phyloP scores from a whole-genome alignment of 2,329 filamentous ascomycete species.

The Dactylellina drechsleri region DNA sequence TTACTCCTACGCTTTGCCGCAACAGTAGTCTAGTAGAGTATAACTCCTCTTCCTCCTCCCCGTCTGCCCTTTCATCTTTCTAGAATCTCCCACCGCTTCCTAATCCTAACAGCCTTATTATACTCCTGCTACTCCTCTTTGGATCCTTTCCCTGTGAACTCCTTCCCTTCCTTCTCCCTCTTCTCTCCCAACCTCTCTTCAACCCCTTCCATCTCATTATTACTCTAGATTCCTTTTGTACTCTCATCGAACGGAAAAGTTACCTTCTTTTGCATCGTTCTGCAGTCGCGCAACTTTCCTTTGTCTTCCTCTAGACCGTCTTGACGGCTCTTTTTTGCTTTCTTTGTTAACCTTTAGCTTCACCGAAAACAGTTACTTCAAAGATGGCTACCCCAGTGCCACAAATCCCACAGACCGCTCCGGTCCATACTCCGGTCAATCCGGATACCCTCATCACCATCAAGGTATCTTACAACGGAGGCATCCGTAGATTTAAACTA shows the following conservation, averaged over 20 bases:
- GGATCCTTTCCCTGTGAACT: no score
- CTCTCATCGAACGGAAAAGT: slow-evolving; percentile 10
- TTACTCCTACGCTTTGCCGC: slow-evolving; percentile 36
- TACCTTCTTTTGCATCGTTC: slow-evolving; percentile 11
- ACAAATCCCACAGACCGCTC: slow-evolving; percentile 42
- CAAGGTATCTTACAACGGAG: slow-evolving; percentile 82
- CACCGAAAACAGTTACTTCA: slow-evolving; percentile 35
- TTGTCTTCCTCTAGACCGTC: neutral
- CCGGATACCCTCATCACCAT: slow-evolving; percentile 82
- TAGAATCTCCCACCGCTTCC: neutral
- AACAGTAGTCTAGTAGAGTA: slow-evolving; percentile 35
- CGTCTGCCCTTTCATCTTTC: neutral
- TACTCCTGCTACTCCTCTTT: no score
- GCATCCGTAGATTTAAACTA: slow-evolving; percentile 85
- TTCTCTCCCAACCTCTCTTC: slow-evolving; percentile 5
- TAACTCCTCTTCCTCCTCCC: slow-evolving; percentile 14
- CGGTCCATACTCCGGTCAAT: slow-evolving; percentile 56
- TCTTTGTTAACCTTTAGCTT: slow-evolving; percentile 27
- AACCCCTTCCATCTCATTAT: no score
- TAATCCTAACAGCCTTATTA: no score
- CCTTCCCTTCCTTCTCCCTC: slow-evolving; percentile 1
- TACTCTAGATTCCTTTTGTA: neutral
- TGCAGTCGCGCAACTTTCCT: slow-evolving; percentile 10
- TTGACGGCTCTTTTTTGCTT: neutral
- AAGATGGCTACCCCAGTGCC: slow-evolving; percentile 42